Percentiles rank a stretch among this genome's conserved stretches.
Evolutionary conservation across 2,329 filamentous ascomycete species (phyloP).

Genomic region (Geoglossum cookeanum): DNA sequence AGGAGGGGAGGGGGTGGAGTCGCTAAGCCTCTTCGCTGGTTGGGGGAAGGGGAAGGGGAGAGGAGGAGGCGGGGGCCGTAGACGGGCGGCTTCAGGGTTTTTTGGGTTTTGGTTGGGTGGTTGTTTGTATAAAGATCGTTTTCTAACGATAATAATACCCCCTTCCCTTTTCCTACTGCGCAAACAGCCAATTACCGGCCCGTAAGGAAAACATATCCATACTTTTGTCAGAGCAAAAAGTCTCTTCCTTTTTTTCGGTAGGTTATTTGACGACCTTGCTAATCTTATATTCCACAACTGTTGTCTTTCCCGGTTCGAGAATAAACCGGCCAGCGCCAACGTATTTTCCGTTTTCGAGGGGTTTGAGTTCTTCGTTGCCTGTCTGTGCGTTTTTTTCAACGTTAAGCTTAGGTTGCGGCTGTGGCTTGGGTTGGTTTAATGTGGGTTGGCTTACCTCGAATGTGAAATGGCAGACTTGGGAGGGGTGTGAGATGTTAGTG

Average conservation of each 20-base stretch:
- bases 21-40: no score
- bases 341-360: slow-evolving; percentile 22
- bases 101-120: no score
- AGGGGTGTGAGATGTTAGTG: slow-evolving; percentile 16
- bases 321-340: slow-evolving; percentile 23
- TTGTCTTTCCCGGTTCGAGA: slow-evolving; percentile 18
- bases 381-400: slow-evolving; percentile 14
- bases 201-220: no score
- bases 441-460: slow-evolving; percentile 17
- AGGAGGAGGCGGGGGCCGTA: no score
- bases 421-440: background rate
- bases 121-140: no score
- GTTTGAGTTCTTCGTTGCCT: slow-evolving; percentile 23
- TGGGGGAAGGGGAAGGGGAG: no score
- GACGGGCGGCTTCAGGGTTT: no score
- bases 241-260: background rate
- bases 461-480: slow-evolving; percentile 10
- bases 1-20: no score
- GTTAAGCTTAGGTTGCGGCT: slow-evolving; percentile 1
- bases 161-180: no score
- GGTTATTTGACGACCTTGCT: slow-evolving; percentile 16
- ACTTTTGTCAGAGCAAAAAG: no score
- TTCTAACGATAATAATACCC: no score
- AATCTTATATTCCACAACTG: slow-evolving; percentile 24
- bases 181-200: no score